Evolutionary conservation across 2,329 filamentous ascomycete genomes (phyloP).

Genomic region (Didymella pomorum): DNA sequence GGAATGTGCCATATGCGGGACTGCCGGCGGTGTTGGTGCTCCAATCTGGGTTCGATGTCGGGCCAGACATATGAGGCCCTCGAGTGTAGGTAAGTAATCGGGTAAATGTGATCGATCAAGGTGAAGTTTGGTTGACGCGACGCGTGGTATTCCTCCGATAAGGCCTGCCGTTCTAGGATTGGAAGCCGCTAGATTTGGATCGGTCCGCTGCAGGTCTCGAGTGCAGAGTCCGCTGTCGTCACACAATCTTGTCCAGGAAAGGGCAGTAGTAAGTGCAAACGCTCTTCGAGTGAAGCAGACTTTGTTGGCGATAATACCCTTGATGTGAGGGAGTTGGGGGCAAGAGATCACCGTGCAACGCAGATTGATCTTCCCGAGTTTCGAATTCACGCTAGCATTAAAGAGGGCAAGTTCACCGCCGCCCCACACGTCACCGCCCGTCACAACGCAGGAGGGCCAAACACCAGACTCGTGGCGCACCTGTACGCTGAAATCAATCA

Average conservation of each 20-base stretch:
- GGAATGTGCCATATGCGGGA: conserved; percentile 38
- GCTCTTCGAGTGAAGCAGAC: not conserved
- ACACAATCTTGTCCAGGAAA: not conserved
- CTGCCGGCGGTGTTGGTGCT: conserved; percentile 28
- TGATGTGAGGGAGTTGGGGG: conserved; percentile 8
- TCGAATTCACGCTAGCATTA: conserved; percentile 7
- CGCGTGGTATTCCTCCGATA: conserved; percentile 10
- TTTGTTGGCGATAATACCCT: conserved; percentile 3
- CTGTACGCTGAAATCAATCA: not conserved
- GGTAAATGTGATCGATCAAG: not conserved
- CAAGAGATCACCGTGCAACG: conserved; percentile 12
- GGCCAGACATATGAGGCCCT: conserved; percentile 37
- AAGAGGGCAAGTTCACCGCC: conserved; percentile 1
- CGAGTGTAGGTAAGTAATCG: not conserved
- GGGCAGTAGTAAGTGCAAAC: not conserved
- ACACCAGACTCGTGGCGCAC: not conserved
- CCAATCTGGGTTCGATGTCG: conserved; percentile 40
- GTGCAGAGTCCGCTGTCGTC: not conserved
- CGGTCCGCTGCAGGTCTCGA: not conserved
- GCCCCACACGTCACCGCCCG: conserved; percentile 17
- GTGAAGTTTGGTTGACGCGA: not conserved
- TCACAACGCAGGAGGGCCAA: not conserved
- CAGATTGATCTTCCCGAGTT: conserved; percentile 21
- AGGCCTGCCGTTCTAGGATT: not conserved
- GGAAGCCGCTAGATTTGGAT: not conserved